Conservation (phyloP, 208 protist genomes). For the Tetramitus jugosus region DNA sequence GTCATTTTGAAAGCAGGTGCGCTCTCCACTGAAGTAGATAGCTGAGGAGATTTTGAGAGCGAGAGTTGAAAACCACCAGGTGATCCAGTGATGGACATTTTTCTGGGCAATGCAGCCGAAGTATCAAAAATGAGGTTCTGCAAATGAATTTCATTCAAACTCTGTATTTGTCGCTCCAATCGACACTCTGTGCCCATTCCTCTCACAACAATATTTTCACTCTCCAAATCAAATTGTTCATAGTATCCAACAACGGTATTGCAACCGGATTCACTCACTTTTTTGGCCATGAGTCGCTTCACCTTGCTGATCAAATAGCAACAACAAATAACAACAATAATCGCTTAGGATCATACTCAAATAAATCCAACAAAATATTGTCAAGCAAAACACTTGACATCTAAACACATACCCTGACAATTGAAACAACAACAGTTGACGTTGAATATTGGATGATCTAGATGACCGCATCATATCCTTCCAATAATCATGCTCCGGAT, state of each 20-base stretch:
- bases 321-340: too few species aligned
- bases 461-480: slow-evolving; percentile 49
- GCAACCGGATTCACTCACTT: slow-evolving; percentile 32
- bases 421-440: slow-evolving; percentile 45
- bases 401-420: slow-evolving; percentile 33
- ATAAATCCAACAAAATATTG: too few species aligned
- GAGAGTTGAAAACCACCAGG: background rate
- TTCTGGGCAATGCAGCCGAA: too few species aligned
- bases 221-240: slow-evolving; percentile 13
- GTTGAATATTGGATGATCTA: slow-evolving; percentile 51
- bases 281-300: slow-evolving; percentile 47
- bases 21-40: too few species aligned
- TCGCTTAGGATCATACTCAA: too few species aligned
- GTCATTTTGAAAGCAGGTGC: background rate
- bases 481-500: slow-evolving; percentile 61
- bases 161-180: background rate
- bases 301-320: slow-evolving; percentile 29
- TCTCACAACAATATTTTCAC: slow-evolving; percentile 17
- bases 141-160: background rate
- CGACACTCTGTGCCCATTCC: background rate
- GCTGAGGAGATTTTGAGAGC: background rate
- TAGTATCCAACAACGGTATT: background rate
- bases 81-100: background rate
- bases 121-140: background rate
- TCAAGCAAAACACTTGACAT: too few species aligned